Evolutionary conservation across 768 basidiomycete species (phyloP).

Genomic region (Lactifluus subvellereus): DNA sequence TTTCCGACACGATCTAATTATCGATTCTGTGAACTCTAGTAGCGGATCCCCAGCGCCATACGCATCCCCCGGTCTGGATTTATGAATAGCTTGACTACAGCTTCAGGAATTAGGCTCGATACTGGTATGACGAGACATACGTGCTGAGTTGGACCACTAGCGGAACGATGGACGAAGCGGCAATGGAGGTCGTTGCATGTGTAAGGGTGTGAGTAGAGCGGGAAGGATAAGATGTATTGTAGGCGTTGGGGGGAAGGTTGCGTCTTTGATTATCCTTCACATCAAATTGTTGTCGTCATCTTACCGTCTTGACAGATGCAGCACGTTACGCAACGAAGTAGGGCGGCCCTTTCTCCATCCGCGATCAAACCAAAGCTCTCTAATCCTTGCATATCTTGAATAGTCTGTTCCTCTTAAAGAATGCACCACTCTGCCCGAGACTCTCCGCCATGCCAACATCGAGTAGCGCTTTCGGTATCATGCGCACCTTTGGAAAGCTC

Average conservation of each 20-base stretch:
- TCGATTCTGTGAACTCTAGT: constrained; percentile 83
- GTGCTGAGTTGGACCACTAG: constrained; percentile 77
- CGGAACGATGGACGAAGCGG: constrained; percentile 74
- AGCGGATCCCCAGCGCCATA: constrained; percentile 91
- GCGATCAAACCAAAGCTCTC: constrained; percentile 78
- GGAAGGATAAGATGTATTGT: constrained; percentile 82
- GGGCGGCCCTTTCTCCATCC: constrained; percentile 69
- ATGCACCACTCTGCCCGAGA: constrained; percentile 36
- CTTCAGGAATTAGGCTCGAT: constrained; percentile 60
- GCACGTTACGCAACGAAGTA: constrained; percentile 51
- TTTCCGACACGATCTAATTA: constrained; percentile 75
- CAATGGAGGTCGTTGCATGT: constrained; percentile 65
- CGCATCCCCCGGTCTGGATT: constrained; percentile 91
- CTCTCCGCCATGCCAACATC: constrained; percentile 72
- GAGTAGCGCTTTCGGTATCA: constrained; percentile 72
- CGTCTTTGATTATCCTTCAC: constrained; percentile 71
- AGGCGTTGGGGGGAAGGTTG: constrained; percentile 77
- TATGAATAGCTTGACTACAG: constrained; percentile 77
- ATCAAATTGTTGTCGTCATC: background rate
- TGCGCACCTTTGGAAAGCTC: constrained; percentile 72
- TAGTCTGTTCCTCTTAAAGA: constrained; percentile 56
- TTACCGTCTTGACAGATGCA: background rate
- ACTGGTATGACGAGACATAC: constrained; percentile 64
- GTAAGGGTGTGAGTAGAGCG: constrained; percentile 60
- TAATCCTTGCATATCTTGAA: constrained; percentile 76